Evolutionary conservation across 2,329 filamentous ascomycete species (phyloP), one percentile per base, ranked within the genome.

Genomic region (Eutypella sp.): DNA sequence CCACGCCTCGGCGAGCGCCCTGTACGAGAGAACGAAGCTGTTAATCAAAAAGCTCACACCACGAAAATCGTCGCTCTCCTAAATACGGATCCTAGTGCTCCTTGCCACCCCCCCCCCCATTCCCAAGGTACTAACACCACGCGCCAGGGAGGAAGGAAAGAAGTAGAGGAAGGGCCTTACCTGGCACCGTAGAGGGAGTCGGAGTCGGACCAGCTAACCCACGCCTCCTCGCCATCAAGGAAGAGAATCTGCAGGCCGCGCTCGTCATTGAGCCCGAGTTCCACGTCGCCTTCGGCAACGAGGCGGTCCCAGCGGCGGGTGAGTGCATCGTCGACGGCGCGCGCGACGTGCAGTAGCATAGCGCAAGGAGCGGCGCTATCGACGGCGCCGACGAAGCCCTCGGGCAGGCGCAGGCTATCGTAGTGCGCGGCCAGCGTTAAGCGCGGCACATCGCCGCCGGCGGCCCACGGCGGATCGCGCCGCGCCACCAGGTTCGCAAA

Each of bases 351-450:
- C 80, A 99, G 78, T 47, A 99, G 75, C 76, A 97, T 90, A 0
- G 93, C 93, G 66, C 92, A 97, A 9, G 93, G 91, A 16, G 88
- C 93, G 1, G 93, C 93, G 57, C 89, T 96, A 62, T 99, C 93
- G 13, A 82, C 95, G 1, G 92, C 93, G 0, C 93, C 93, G 47
- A 99, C 87, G 64, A 99, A 99, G 1, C 90, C 92, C 49, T 83
- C 71, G 0, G 91, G 92, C 22, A 73, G 74, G 47, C 86, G 76
- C 67, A 95, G 87, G 62, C 84, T 91, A 59, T 99, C 93, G 64
- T 96, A 97, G 64, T 99, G 93, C 34, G 93, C 93, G 6, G 92
- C 93, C 45, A 99, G 75, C 13, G 89, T 92, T 60, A 97, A 70
- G 41, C 90, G 74, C 36, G 85, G 84, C 2, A 93, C 83, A 55